Percentiles rank a stretch among this genome's conserved stretches.
Conservation (phyloP, 306 rosid genomes). For the Castanopsis chinensis region DNA sequence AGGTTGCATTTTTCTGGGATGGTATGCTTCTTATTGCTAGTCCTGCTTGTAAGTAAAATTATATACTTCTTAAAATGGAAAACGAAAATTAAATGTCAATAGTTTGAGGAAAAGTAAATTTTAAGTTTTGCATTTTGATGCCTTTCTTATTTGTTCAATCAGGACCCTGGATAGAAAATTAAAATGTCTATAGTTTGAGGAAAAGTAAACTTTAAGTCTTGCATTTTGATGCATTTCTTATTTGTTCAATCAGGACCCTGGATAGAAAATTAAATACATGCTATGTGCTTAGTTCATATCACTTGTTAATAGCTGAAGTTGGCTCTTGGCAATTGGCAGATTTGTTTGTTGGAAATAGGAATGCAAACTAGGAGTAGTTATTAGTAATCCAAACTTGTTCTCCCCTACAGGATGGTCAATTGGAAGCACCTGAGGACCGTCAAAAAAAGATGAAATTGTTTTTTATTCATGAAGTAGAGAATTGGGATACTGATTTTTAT, state of each 20-base stretch:
- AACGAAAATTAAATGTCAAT: no score
- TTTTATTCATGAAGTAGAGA: constrained; percentile 56
- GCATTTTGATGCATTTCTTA: not conserved
- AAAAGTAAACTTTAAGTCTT: constrained; percentile 13
- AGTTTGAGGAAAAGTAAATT: constrained; percentile 17
- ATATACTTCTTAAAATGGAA: not conserved
- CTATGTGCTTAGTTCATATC: not conserved
- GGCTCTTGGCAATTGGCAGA: not conserved
- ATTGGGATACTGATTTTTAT: constrained; percentile 64
- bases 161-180: not conserved
- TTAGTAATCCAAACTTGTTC: constrained; percentile 6
- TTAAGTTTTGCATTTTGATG: not conserved
- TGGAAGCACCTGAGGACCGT: constrained; percentile 54
- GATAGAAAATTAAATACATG: not conserved
- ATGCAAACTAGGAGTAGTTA: not conserved
- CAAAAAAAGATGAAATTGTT: constrained; percentile 49
- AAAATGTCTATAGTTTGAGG: not conserved
- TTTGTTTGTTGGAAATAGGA: not conserved
- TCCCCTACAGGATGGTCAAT: constrained; percentile 54
- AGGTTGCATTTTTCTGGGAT: constrained; percentile 87
- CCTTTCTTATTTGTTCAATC: not conserved
- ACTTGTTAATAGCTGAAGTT: not conserved
- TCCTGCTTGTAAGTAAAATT: constrained; percentile 76
- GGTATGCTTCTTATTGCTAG: constrained; percentile 87
- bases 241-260: not conserved